Conservation (phyloP, 768 basidiomycete species). For the Baorangia bicolor region DNA sequence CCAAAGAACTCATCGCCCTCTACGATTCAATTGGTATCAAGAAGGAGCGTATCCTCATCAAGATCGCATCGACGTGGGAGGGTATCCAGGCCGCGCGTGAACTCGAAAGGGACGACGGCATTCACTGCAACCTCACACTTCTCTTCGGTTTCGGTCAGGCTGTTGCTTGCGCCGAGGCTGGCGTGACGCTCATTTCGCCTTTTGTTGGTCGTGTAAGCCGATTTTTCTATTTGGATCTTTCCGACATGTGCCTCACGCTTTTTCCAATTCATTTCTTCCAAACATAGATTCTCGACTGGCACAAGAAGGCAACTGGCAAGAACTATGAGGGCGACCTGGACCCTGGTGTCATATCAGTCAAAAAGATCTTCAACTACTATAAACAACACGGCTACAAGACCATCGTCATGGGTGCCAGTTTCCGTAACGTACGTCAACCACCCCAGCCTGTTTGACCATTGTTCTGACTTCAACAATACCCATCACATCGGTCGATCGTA, state of each 20-base stretch:
- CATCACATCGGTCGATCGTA: slow-evolving; percentile 3
- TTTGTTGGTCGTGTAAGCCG: slow-evolving; percentile 91
- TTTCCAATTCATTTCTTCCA: slow-evolving; percentile 8
- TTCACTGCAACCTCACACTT: slow-evolving; percentile 99
- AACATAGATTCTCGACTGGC: slow-evolving; percentile 93
- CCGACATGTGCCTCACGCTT: slow-evolving; percentile 7
- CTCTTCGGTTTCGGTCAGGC: slow-evolving; percentile 99
- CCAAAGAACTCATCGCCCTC: slow-evolving; percentile 85
- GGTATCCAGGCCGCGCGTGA: slow-evolving; percentile 99
- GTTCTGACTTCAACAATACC: not conserved
- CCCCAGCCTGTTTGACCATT: not conserved
- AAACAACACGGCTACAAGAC: slow-evolving; percentile 98
- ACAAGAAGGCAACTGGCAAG: slow-evolving; percentile 91
- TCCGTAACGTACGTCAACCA: slow-evolving; percentile 81
- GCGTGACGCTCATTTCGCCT: slow-evolving; percentile 97
- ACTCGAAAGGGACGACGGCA: slow-evolving; percentile 87
- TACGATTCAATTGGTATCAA: slow-evolving; percentile 93
- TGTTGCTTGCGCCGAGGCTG: slow-evolving; percentile 97
- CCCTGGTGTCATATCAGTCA: slow-evolving; percentile 94
- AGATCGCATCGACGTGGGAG: slow-evolving; percentile 99
- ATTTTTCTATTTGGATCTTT: slow-evolving; percentile 17
- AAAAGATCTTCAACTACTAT: slow-evolving; percentile 99
- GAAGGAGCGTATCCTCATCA: slow-evolving; percentile 95
- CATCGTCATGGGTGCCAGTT: slow-evolving; percentile 99
- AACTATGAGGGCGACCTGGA: slow-evolving; percentile 88